Base-by-base conservation (phyloP, 2,329 filamentous ascomycete species). In the Dryadomyces sulphureus region DNA sequence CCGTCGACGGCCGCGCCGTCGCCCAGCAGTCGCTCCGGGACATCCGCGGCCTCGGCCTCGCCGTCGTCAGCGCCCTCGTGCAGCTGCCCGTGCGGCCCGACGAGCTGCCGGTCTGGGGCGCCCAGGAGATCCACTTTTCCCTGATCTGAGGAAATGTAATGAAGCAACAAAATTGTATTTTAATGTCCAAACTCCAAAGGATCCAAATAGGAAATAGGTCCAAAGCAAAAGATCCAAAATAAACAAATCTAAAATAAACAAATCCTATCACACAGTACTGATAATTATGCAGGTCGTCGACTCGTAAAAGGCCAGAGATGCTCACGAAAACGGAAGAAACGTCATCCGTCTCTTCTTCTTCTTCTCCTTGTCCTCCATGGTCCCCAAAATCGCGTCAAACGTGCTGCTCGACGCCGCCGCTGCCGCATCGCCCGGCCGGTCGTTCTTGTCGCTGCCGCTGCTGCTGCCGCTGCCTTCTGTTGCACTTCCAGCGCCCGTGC, bases 71-170 rank as follows among this genome's bases (percentile, higher is more conserved):
- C 51, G 60, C 63, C 9, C 40, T 54, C 16, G 65, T 68, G 14
- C 57, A 53, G 42, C 57, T 59, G 20, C 59, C 65, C 1, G 49
- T 52, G 14, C 56, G 52, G 11, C 55, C 59, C 32, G 49, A 57
- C 32, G 58, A 61, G 46, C 56, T 68, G 45, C 62, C 63, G 2
- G 55, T 45, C n/a, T 68, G 65, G 65, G 64, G 53, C 3, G 43
- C 43, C 7, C 38, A 45, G 6, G 51, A 42, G 7, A 34, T 41
- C 16, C 50, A 51, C 36, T 55, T 59, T 50, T 52, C 54, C 27
- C 30, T 57, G 25, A 45, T 51, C 17, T 42, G 19, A 38, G 20
- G 19, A 2, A 22, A 16, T 12, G n/a, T 22, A 32, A 27, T 5
- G 27, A 32, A 32, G n/a, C n/a, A n/a, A n/a, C n/a, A n/a, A n/a